Evolutionary conservation across 1,284 basidiomycete species (phyloP).

Genomic region (Microbotryum scabiosae): DNA sequence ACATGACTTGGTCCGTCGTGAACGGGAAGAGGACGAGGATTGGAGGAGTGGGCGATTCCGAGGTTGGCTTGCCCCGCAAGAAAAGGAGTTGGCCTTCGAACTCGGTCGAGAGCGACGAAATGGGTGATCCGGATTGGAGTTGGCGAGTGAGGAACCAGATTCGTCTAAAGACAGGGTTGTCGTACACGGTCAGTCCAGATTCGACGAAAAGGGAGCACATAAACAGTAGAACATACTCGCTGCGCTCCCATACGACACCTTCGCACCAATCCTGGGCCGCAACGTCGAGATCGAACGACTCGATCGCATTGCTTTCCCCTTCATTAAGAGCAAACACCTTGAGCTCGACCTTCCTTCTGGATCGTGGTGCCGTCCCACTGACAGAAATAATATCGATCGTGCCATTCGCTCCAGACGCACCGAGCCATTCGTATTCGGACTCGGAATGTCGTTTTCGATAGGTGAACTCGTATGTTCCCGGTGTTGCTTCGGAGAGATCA

Average conservation of each 20-base stretch:
- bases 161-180: not conserved
- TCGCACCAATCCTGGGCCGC: not conserved
- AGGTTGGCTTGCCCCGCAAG: slow-evolving; percentile 6
- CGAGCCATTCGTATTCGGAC: slow-evolving; percentile 23
- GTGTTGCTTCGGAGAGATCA: not conserved
- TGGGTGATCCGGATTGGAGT: not conserved
- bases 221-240: not conserved
- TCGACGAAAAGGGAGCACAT: not conserved
- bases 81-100: slow-evolving; percentile 21
- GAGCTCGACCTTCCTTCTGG: slow-evolving; percentile 1
- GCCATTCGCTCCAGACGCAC: slow-evolving; percentile 13
- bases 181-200: not conserved
- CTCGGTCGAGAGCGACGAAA: slow-evolving; percentile 6
- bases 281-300: not conserved
- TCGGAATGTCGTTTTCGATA: slow-evolving; percentile 9
- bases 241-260: slow-evolving; percentile 22
- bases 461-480: slow-evolving; percentile 23
- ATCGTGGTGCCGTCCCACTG: not conserved
- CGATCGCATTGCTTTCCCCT: not conserved
- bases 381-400: slow-evolving; percentile 2
- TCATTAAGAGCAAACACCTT: slow-evolving; percentile 3
- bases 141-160: slow-evolving; percentile 27
- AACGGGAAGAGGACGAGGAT: slow-evolving; percentile 24
- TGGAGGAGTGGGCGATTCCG: not conserved
- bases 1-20: slow-evolving; percentile 6